Base-by-base conservation (phyloP, 176 grass and related monocot genomes). In the Bolboschoenus planiculmis region DNA sequence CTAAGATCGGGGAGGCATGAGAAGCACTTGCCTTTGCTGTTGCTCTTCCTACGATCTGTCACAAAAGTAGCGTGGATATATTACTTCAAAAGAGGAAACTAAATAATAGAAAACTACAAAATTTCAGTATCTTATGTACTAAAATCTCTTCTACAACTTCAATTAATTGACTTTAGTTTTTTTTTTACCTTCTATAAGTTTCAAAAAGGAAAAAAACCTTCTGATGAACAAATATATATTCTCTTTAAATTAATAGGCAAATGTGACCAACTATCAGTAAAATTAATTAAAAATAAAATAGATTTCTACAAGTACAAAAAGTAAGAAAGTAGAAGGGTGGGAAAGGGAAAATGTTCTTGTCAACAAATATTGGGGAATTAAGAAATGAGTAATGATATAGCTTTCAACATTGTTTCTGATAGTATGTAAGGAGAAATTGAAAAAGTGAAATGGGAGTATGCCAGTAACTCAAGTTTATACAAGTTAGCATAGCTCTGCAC, bases 1-100 rank as follows among this genome's bases (percentile, higher is more conserved):
- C 88, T 88, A 3, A 97, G 85, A 70, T 94, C 92, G 40, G 95
- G 90, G 56, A 97, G 87, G 84, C 90, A 97, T 3, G 90, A 88
- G 1, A 88, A 89, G 73, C 85, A 84, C 78, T 88, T 94, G 10
- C 85, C 87, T 85, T 92, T 91, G 82, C 77, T 91, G 58, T 89
- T 85, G 43, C 75, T 88, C 79, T 91, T 58, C 21, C 63, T 83
- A 20, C 75, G 62, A 80, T 53, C 47, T 72, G 44, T 82, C 36
- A 37, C 11, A 76, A 62, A n/a, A 57, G 54, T 20, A 60, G 34
- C 60, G 9, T 62, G 35, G 16, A 39, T 48, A 77, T 39, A 53
- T 74, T 56, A 68, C 51, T 84, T 26, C 23, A 37, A 55, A 75
- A 3, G 1, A 56, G 16, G 23, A 43, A 60, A 83, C 62, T 53